Base-by-base conservation (phyloP, 1,284 basidiomycete genomes). In the Puccinia horiana region DNA sequence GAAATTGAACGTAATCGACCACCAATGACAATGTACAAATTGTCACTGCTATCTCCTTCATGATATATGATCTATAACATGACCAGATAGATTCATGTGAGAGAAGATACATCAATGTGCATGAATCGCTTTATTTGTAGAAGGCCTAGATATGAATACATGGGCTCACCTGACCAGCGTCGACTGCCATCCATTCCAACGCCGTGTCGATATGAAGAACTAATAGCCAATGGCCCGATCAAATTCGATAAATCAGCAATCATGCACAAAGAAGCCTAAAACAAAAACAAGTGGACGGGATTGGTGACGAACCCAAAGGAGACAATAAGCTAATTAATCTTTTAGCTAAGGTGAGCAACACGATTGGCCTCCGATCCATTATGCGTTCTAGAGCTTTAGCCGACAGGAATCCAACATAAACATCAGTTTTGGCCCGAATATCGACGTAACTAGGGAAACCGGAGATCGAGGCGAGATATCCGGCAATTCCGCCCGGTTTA, bases 21-120 rank as follows among this genome's bases (percentile, higher is more conserved):
- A 85, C 98, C 98, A 88, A 99, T 96, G 84, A 99, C 94, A 80
- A 99, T 97, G 87, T 97, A 99, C 87, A 99, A 98, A 85, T 95
- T 96, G 85, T 97, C 94, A 86, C 92, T 94, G 37, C 88, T 89
- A 84, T 98, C 97, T 47, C 94, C 92, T 63, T 96, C 93, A 37
- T 96, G 91, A 91, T 95, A 98, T 76, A 97, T 89, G 56, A 95
- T 92, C 86, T 95, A 61, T 6, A 16, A 76, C n/a, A 26, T 74
- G 18, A 32, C 54, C 40, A 6, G 23, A 26, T 47, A 32, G 35
- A 5, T 44, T 81, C 63, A 35, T 35, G 47, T 16, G 63, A 26
- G 40, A 26, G 58, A 40, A 16, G 9, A 26, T 63, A n/a, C 16
- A 5, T 29, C 40, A 47, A 37, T 9, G 44, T 29, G 11, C 56